A percentile compares a stretch with the other conserved stretches of the same genome.
Evolutionary conservation across 108 stramenopile species (phyloP).

Genomic region (Skeletonema menzelii): DNA sequence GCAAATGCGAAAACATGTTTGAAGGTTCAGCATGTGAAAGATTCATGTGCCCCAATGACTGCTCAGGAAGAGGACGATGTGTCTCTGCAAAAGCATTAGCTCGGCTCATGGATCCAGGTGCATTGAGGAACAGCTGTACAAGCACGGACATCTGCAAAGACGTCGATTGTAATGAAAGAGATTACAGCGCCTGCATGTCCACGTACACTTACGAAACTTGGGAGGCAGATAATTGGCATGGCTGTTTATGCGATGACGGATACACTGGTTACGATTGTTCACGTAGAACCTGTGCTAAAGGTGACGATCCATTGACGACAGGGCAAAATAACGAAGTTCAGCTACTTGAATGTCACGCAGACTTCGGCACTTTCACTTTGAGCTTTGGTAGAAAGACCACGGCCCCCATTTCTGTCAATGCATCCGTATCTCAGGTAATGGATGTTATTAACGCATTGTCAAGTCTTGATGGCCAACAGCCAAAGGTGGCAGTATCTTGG

Average conservation of each 20-base stretch:
- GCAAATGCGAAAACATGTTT: slow-evolving; percentile 54
- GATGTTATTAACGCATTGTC: slow-evolving; percentile 55
- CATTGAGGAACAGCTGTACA: slow-evolving; percentile 35
- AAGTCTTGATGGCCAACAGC: slow-evolving; percentile 32
- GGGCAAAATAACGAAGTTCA: slow-evolving; percentile 61
- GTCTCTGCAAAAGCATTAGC: slow-evolving; percentile 64
- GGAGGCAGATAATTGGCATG: slow-evolving; percentile 76
- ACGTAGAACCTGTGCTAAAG: slow-evolving; percentile 57
- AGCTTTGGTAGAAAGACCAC: slow-evolving; percentile 64
- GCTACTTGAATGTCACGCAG: slow-evolving; percentile 62
- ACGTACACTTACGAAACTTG: slow-evolving; percentile 53
- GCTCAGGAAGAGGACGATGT: slow-evolving; percentile 62
- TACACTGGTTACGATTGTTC: slow-evolving; percentile 71
- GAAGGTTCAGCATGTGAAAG: slow-evolving; percentile 72
- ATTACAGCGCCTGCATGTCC: slow-evolving; percentile 30
- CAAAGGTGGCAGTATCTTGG: slow-evolving; percentile 39
- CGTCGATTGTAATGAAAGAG: slow-evolving; percentile 24
- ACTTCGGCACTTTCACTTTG: slow-evolving; percentile 66
- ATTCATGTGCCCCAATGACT: slow-evolving; percentile 57
- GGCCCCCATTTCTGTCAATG: slow-evolving; percentile 55
- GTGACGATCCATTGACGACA: slow-evolving; percentile 75
- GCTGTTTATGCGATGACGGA: slow-evolving; percentile 57
- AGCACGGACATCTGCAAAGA: slow-evolving; percentile 39
- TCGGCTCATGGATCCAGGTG: slow-evolving; percentile 53
- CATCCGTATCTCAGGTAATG: slow-evolving; percentile 52